Evolutionary conservation across 2,329 filamentous ascomycete species (phyloP).

Genomic region (Aschersonia sp.): DNA sequence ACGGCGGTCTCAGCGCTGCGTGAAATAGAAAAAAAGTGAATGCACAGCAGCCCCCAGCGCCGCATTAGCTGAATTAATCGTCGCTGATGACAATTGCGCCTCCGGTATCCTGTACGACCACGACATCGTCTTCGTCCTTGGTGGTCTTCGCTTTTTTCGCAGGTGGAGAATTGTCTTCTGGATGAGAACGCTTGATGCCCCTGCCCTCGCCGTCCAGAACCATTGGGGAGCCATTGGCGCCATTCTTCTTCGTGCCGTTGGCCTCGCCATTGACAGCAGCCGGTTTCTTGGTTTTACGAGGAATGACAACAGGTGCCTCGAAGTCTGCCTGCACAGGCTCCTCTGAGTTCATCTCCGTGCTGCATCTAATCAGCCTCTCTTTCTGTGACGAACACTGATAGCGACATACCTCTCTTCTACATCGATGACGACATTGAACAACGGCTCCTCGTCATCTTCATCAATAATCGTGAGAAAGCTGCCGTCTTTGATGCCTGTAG

Average conservation of each 20-base stretch:
- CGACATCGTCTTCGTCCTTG: slow-evolving; percentile 22
- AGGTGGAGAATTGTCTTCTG: slow-evolving; percentile 25
- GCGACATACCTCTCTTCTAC: slow-evolving; percentile 45
- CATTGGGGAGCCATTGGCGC: slow-evolving; percentile 22
- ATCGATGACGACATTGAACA: slow-evolving; percentile 67
- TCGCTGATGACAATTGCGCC: slow-evolving; percentile 57
- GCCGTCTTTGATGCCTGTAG: slow-evolving; percentile 51
- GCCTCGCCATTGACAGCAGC: slow-evolving; percentile 24
- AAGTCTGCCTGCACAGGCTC: slow-evolving; percentile 39
- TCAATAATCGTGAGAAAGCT: slow-evolving; percentile 77
- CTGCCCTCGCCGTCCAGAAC: slow-evolving; percentile 15
- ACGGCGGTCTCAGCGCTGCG: slow-evolving; percentile 65
- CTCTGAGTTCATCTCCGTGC: slow-evolving; percentile 26
- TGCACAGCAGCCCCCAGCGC: background rate
- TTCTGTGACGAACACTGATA: background rate
- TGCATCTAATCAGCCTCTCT: slow-evolving; percentile 15
- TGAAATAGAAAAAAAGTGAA: slow-evolving; percentile 18
- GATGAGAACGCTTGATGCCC: slow-evolving; percentile 30
- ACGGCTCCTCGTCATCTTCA: slow-evolving; percentile 57
- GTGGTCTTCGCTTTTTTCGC: slow-evolving; percentile 35
- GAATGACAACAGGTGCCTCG: slow-evolving; percentile 32
- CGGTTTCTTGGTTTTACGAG: slow-evolving; percentile 34
- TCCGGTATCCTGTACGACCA: slow-evolving; percentile 36
- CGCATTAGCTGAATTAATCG: slow-evolving; percentile 23
- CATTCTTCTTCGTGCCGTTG: slow-evolving; percentile 21